Percentiles rank a stretch among this genome's conserved stretches.
Conservation (phyloP, 2,329 filamentous ascomycete species). For the Moelleriella libera region DNA sequence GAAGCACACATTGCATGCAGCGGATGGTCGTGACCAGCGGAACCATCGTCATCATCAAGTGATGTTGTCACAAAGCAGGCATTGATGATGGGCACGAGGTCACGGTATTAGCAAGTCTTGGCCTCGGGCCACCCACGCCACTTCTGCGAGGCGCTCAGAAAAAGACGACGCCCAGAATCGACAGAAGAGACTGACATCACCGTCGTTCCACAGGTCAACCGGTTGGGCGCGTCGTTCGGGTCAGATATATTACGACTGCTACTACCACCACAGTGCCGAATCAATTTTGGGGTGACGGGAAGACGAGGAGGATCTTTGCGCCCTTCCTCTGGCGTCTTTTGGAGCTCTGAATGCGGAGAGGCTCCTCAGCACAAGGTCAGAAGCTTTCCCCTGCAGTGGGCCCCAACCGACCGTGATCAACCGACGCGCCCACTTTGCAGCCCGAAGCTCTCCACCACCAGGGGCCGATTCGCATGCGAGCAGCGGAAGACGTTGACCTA, state of each 20-base stretch:
- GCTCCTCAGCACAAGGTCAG: no score
- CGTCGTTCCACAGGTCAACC: not conserved
- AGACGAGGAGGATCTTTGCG: not conserved
- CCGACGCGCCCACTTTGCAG: not conserved
- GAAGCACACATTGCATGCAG: not conserved
- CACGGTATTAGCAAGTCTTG: not conserved
- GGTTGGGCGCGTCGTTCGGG: not conserved
- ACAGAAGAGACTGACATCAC: no score
- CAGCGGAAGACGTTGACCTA: no score
- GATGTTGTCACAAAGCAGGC: not conserved
- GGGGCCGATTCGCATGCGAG: no score
- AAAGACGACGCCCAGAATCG: not conserved
- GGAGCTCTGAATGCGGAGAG: no score
- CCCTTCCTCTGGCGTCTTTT: not conserved
- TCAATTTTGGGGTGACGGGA: no score
- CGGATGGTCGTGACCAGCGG: no score
- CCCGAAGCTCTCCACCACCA: no score
- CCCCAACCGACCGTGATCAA: not conserved
- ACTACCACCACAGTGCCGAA: no score
- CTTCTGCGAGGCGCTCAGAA: not conserved
- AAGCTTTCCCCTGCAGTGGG: not conserved
- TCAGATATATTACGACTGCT: no score
- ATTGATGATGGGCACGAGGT: not conserved
- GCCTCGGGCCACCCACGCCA: not conserved
- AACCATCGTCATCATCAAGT: not conserved